Evolutionary conservation across 495 filamentous ascomycete genomes (phyloP).

Genomic region (Podospora appendiculata): DNA sequence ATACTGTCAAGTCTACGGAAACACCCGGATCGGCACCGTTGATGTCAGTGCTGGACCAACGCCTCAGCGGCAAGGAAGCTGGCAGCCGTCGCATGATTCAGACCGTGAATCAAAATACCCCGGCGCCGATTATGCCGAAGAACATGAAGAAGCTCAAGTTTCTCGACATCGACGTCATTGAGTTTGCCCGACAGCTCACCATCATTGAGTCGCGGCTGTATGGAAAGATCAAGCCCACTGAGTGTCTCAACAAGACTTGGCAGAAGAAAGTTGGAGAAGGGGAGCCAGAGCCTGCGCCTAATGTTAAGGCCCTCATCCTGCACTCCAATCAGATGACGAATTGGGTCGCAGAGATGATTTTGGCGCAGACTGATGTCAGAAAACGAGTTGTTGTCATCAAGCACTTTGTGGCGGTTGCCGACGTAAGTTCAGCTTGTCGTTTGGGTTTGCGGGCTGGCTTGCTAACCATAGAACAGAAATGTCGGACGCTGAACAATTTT

Average conservation of each 20-base stretch:
- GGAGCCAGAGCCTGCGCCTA: conserved; percentile 83
- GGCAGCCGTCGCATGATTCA: conserved; percentile 80
- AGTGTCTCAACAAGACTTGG: conserved; percentile 98
- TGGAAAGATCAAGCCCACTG: conserved; percentile 87
- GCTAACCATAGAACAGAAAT: conserved; percentile 59
- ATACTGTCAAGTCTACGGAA: conserved; percentile 83
- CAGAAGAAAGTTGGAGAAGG: conserved; percentile 80
- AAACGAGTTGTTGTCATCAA: conserved; percentile 97
- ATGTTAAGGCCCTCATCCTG: conserved; percentile 91
- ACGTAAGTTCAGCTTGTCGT: conserved; percentile 49
- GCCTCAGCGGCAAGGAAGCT: conserved; percentile 77
- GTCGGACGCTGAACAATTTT: conserved; percentile 88
- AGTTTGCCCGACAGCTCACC: conserved; percentile 93
- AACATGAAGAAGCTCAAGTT: conserved; percentile 99
- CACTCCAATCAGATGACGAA: conserved; percentile 98
- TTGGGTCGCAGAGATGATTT: conserved; percentile 99
- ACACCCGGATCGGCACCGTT: conserved; percentile 78
- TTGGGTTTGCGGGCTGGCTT: not conserved
- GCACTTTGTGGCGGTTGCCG: conserved; percentile 92
- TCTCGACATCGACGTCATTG: conserved; percentile 89
- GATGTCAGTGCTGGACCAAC: conserved; percentile 78
- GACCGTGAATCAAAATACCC: conserved; percentile 69
- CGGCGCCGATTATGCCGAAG: conserved; percentile 88
- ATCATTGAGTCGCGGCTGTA: conserved; percentile 95
- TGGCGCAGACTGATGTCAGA: conserved; percentile 86